Evolutionary conservation across 2,329 filamentous ascomycete species (phyloP).

Genomic region (Aspergillus spinulosporus): DNA sequence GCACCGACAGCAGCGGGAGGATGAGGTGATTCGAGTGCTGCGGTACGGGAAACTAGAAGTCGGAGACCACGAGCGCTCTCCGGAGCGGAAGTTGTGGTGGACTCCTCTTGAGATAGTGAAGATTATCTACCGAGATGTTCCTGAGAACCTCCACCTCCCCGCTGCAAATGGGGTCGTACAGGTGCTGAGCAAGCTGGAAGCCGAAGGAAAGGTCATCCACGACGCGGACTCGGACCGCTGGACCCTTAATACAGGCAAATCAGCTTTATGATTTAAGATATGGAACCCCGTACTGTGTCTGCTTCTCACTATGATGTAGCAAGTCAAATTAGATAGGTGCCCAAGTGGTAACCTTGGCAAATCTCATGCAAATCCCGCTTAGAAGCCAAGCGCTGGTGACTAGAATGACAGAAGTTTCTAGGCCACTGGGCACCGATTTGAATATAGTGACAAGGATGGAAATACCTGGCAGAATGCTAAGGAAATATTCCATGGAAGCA

Average conservation of each 20-base stretch:
- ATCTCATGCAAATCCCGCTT: not conserved
- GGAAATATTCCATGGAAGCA: slow-evolving; percentile 8
- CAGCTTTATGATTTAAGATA: slow-evolving; percentile 31
- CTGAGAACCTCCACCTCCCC: slow-evolving; percentile 70
- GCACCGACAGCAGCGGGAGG: slow-evolving; percentile 77
- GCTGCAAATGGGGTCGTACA: slow-evolving; percentile 75
- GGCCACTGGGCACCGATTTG: not conserved
- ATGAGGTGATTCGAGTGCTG: slow-evolving; percentile 70
- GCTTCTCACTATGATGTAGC: slow-evolving; percentile 1
- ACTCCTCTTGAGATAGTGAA: slow-evolving; percentile 80
- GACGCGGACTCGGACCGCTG: slow-evolving; percentile 32
- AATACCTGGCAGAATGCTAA: not conserved
- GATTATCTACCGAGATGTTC: slow-evolving; percentile 78
- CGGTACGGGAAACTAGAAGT: slow-evolving; percentile 43
- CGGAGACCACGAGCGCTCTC: slow-evolving; percentile 33
- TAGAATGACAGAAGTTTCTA: slow-evolving; percentile 5
- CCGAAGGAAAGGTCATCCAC: slow-evolving; percentile 65
- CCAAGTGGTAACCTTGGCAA: not conserved
- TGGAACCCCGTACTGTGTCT: not conserved
- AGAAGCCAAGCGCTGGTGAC: not conserved
- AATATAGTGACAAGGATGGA: not conserved
- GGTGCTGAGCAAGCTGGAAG: slow-evolving; percentile 74
- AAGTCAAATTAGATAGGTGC: not conserved
- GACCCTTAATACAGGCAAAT: slow-evolving; percentile 31
- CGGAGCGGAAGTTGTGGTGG: slow-evolving; percentile 53